These are phyloP conservation scores for Penicillium crystallinum DNA, from an alignment of 495 filamentous ascomycete genomes.

Conservation along the genomic window DNA sequence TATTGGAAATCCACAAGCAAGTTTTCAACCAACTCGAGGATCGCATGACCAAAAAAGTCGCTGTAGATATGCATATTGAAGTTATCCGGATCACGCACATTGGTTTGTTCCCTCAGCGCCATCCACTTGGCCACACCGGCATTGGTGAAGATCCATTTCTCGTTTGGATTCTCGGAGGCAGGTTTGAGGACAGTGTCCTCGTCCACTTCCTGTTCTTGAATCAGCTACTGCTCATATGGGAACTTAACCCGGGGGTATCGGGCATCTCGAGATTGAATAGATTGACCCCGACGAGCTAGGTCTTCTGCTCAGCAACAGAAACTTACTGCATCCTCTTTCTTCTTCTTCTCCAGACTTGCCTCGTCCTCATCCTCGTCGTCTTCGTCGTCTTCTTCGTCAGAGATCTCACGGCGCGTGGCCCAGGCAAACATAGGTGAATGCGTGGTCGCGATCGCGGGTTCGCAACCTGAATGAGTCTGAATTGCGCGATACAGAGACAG, in stretches of 20 bases:
- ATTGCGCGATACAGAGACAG: not conserved
- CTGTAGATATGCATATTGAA: constrained; percentile 40
- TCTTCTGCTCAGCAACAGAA: not conserved
- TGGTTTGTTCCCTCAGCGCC: not conserved
- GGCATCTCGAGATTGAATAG: not conserved
- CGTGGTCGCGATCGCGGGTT: not conserved
- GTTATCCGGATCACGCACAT: constrained; percentile 28
- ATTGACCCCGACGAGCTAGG: no score
- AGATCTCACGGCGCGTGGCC: not conserved
- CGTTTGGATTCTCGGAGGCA: not conserved
- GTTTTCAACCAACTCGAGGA: constrained; percentile 38
- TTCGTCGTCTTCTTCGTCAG: not conserved
- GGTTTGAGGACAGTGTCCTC: not conserved
- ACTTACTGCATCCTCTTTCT: not conserved
- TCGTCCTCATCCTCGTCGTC: not conserved
- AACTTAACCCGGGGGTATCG: not conserved
- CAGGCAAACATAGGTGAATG: not conserved
- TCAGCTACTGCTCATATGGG: not conserved
- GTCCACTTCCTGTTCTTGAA: not conserved
- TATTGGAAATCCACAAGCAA: constrained; percentile 33
- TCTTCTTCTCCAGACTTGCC: not conserved
- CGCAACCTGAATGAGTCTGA: not conserved
- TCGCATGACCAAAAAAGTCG: constrained; percentile 33
- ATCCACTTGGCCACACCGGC: not conserved
- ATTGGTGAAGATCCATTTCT: not conserved